phyloP scores from a whole-genome alignment of 495 filamentous ascomycete genomes.

The Aspergillus coremiiformis region DNA sequence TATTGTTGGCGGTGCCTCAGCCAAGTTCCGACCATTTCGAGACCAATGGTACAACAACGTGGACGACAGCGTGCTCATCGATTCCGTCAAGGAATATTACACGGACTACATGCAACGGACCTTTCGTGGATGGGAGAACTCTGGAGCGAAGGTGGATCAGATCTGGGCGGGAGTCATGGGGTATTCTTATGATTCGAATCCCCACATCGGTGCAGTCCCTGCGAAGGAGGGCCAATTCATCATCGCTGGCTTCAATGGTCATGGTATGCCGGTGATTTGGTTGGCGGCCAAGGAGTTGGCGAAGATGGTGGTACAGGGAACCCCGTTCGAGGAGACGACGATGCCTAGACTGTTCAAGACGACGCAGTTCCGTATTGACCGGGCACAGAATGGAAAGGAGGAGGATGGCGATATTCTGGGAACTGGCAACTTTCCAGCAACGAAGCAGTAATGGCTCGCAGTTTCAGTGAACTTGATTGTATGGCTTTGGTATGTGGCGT shows the following conservation, averaged over 20 bases:
- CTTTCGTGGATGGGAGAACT: constrained; percentile 39
- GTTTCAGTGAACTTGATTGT: too few species aligned
- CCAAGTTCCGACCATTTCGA: constrained; percentile 42
- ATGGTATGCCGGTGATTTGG: constrained; percentile 47
- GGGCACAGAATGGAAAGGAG: background rate
- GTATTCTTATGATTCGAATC: constrained; percentile 37
- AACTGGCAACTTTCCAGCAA: background rate
- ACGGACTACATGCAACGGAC: constrained; percentile 46
- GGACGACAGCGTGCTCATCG: constrained; percentile 46
- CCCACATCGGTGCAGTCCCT: constrained; percentile 44
- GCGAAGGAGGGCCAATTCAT: constrained; percentile 35
- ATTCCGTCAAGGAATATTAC: constrained; percentile 52
- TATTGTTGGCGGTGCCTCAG: constrained; percentile 54
- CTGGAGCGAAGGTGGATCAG: constrained; percentile 29
- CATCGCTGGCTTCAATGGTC: constrained; percentile 47
- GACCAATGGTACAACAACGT: constrained; percentile 49
- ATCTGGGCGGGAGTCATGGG: constrained; percentile 48
- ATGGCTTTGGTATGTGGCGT: background rate
- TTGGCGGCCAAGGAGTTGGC: constrained; percentile 36
- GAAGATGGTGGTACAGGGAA: constrained; percentile 32
- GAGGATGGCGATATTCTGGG: background rate
- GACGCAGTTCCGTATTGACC: constrained; percentile 5
- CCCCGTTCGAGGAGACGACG: constrained; percentile 28
- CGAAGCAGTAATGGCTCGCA: background rate
- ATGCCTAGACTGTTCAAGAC: constrained; percentile 34